Evolutionary conservation across 345 rosid genomes (phyloP).

Genomic region (Syzygium aromaticum): DNA sequence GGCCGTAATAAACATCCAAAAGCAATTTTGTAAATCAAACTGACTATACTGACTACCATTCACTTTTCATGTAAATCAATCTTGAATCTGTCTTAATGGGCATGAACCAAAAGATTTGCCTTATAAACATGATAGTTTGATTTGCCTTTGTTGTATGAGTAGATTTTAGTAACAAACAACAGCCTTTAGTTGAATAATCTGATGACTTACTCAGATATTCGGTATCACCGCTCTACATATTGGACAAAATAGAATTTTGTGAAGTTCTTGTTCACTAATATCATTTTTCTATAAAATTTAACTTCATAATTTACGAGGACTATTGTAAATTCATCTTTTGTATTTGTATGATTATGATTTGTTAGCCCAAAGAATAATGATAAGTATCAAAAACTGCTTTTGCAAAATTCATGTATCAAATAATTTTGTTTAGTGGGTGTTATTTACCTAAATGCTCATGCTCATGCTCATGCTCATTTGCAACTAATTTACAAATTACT

Average conservation of each 20-base stretch:
- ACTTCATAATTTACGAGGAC: rapidly evolving
- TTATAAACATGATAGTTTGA: neutral
- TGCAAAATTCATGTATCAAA: neutral
- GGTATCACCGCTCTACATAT: neutral
- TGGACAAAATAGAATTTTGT: neutral
- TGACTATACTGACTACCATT: neutral
- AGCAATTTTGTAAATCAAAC: neutral
- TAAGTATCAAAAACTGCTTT: neutral
- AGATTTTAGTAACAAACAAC: neutral
- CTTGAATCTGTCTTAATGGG: neutral
- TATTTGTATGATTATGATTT: neutral
- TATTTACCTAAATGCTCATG: neutral
- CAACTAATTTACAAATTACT: neutral
- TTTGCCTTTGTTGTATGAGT: neutral
- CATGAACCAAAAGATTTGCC: neutral
- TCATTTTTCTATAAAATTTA: neutral
- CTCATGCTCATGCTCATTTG: neutral
- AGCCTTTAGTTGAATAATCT: no score
- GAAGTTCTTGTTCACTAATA: neutral
- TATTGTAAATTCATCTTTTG: neutral
- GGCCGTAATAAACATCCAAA: neutral
- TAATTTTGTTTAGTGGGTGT: rapidly evolving
- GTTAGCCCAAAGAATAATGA: neutral
- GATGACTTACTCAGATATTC: no score
- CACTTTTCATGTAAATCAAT: neutral